Evolutionary conservation across 2,329 filamentous ascomycete genomes (phyloP), one percentile per base, ranked within the genome.

Genomic region (Colletotrichum sp.): DNA sequence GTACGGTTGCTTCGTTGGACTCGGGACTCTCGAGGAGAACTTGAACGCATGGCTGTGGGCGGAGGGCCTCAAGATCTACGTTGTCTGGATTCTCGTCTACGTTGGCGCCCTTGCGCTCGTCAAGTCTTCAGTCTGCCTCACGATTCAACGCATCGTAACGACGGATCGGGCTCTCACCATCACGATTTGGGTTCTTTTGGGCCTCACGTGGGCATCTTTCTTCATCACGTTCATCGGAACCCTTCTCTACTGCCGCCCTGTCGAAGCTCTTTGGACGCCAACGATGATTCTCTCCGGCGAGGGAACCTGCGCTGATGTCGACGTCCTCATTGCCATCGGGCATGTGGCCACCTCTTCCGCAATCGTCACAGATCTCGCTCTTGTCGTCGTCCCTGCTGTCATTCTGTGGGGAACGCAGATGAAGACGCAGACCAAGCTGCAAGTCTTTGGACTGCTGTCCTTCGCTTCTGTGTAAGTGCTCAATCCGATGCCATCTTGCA

Each of bases 61-160:
- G n/a, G 81, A 80, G 39, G 78, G 77, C 22, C 74, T 76, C 44
- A 76, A 76, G 70, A 74, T 61, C 34, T 78, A 81, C 44, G 78
- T 79, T 36, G 75, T 82, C 39, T 82, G 80, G 79, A 81, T 82
- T 66, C 61, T 82, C n/a, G 71, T 79, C 19, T 82, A 82, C 72
- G 79, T 82, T 27, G 55, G 72, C 36, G 77, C 78, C 6, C 70
- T 82, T 29, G 77, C 79, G 15, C 72, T 79, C 22, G 77, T 82
- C 77, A 82, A 82, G 57, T 84, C 84, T 22, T 86, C 85, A 39
- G 81, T 80, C 80, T 86, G 85, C 64, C 80, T 82, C 11, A 83
- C 81, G 39, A 83, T 86, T 1, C 82, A 84, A 39, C 79, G 86
- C 12, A 86, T 74, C n/a, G 78, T 79, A 44, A 83, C 66, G 0